Conservation (phyloP, 192 early-diverging fungal species). For the Funneliformis mosseae region DNA sequence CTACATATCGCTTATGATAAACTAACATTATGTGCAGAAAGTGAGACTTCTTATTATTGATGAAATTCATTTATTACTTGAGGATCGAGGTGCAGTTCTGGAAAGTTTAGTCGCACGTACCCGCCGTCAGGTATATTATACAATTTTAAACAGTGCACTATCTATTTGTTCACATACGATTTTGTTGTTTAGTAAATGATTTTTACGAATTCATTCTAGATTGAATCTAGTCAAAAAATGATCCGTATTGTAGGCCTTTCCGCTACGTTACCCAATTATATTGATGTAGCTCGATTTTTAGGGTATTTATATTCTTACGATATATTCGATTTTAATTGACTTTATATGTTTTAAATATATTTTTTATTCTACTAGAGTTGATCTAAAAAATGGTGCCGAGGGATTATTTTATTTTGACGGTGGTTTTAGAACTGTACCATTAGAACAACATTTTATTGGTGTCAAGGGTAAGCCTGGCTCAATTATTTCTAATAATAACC, state of each 20-base stretch:
- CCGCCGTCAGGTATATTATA: conserved; percentile 71
- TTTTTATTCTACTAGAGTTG: not conserved
- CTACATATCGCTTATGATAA: not conserved
- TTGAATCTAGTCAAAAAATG: conserved; percentile 89
- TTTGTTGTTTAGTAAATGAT: not conserved
- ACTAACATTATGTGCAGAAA: conserved; percentile 57
- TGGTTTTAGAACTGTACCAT: conserved; percentile 92
- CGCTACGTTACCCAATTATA: conserved; percentile 97
- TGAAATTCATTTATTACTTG: conserved; percentile 96
- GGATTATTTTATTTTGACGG: conserved; percentile 98
- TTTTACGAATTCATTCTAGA: conserved; percentile 27
- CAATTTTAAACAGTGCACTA: not conserved
- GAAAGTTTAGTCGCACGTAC: conserved; percentile 97
- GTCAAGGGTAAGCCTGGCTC: conserved; percentile 87
- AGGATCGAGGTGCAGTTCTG: conserved; percentile 94
- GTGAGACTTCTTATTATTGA: conserved; percentile 94
- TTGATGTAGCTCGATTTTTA: conserved; percentile 92
- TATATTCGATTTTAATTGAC: not conserved
- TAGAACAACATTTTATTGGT: conserved; percentile 96
- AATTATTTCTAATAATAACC: conserved; percentile 57
- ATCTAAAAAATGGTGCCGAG: conserved; percentile 15
- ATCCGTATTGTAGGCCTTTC: conserved; percentile 97
- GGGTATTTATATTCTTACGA: conserved; percentile 46
- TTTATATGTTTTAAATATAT: not conserved
- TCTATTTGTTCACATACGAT: not conserved